Percentiles rank a stretch among this genome's conserved stretches.
These are phyloP conservation scores for Monosporascus sp. DNA, from an alignment of 2,329 filamentous ascomycete genomes.

Conservation along the genomic window DNA sequence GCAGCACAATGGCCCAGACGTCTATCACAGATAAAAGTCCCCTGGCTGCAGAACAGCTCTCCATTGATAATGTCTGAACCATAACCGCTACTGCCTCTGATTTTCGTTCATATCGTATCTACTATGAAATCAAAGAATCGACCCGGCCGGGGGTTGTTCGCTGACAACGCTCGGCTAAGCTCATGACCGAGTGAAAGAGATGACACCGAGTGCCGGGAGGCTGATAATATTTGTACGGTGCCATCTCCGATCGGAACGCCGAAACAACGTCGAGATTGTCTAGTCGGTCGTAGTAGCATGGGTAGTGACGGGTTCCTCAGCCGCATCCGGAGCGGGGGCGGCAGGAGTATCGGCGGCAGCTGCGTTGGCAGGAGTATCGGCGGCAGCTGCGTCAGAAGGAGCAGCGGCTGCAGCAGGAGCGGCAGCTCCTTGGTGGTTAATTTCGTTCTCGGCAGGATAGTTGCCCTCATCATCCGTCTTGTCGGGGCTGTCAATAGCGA, in stretches of 20 bases:
- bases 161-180: constrained; percentile 12
- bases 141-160: constrained; percentile 14
- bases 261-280: constrained; percentile 8
- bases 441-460: constrained; percentile 39
- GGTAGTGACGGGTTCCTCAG: constrained; percentile 13
- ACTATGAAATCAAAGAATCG: constrained; percentile 23
- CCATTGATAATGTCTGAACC: constrained; percentile 19
- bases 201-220: constrained; percentile 16
- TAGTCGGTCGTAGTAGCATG: constrained; percentile 27
- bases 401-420: constrained; percentile 30
- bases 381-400: constrained; percentile 10
- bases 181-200: constrained; percentile 15
- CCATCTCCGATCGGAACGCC: constrained; percentile 13
- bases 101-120: constrained; percentile 22
- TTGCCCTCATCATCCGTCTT: constrained; percentile 86
- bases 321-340: constrained; percentile 9
- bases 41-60: constrained; percentile 12
- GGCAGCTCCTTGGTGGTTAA: constrained; percentile 36
- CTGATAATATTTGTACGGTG: constrained; percentile 14
- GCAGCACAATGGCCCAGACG: constrained; percentile 10
- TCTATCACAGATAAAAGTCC: constrained; percentile 16
- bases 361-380: constrained; percentile 6
- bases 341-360: constrained; percentile 18
- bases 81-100: constrained; percentile 19
- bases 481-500: constrained; percentile 98